These are phyloP conservation scores for Aphanomyces invadans DNA, from an alignment of 352 stramenopile genomes.

Conservation along the genomic window DNA sequence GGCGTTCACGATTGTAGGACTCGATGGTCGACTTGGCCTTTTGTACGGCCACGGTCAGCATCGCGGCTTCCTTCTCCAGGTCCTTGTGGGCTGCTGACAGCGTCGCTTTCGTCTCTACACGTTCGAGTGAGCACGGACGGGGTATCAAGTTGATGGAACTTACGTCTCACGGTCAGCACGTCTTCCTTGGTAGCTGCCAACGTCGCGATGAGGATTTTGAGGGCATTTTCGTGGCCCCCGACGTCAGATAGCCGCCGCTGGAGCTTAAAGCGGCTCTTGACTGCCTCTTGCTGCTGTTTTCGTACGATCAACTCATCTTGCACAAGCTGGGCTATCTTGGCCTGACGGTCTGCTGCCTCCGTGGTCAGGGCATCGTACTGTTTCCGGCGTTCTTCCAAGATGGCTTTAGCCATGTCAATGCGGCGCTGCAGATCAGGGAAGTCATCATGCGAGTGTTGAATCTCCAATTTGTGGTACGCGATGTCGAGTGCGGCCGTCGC, in stretches of 20 bases:
- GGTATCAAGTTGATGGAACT: neutral
- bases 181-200: constrained; percentile 16
- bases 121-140: neutral
- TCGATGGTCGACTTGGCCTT: neutral
- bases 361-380: neutral
- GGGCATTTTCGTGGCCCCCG: constrained; percentile 18
- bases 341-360: neutral
- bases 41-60: neutral
- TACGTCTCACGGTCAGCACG: neutral
- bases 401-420: constrained; percentile 4
- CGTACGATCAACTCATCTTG: constrained; percentile 1
- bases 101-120: constrained; percentile 1
- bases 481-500: neutral
- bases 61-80: neutral
- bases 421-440: neutral
- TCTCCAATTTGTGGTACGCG: neutral
- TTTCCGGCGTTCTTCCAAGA: neutral
- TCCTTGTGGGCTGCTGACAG: constrained; percentile 3
- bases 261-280: constrained; percentile 8
- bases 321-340: constrained; percentile 9
- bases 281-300: constrained; percentile 2
- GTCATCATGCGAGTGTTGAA: constrained; percentile 10
- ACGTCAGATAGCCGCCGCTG: constrained; percentile 18
- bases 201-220: constrained; percentile 11
- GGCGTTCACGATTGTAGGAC: neutral